Conservation (phyloP, 495 filamentous ascomycete genomes). For the Neurospora sp. region DNA sequence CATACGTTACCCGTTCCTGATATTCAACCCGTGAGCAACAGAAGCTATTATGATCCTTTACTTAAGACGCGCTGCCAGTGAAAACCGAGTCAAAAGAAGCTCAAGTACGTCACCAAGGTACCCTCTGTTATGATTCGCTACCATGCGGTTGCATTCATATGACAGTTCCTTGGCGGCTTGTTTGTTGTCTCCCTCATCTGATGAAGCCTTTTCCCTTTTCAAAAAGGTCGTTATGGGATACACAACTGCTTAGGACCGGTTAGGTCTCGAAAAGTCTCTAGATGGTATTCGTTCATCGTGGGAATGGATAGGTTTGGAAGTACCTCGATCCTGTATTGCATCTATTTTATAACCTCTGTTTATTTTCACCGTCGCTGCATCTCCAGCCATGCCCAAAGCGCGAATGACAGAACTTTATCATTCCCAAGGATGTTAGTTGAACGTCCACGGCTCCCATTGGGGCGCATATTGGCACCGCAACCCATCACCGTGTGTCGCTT, state of each 20-base stretch:
- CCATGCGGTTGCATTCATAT: no score
- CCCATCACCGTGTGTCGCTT: neutral
- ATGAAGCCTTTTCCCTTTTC: neutral
- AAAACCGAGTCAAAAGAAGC: no score
- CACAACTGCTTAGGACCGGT: no score
- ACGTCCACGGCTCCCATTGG: neutral
- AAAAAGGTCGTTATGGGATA: neutral
- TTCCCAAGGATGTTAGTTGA: neutral
- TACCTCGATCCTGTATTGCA: neutral
- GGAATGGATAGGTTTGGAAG: neutral
- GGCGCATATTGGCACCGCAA: neutral
- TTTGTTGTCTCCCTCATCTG: no score
- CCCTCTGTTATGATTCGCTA: no score
- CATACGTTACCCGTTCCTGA: no score
- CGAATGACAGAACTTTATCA: neutral
- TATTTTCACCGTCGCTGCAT: no score
- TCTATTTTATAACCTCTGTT: neutral
- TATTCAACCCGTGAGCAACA: no score
- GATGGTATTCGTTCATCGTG: neutral
- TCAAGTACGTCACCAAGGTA: no score
- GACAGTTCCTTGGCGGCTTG: no score
- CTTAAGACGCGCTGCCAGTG: no score
- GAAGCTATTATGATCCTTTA: no score
- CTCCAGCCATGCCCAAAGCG: neutral
- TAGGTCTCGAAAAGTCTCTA: neutral